These are phyloP conservation scores for Pistacia atlantica DNA, from an alignment of 345 rosid species.

Conservation along the genomic window DNA sequence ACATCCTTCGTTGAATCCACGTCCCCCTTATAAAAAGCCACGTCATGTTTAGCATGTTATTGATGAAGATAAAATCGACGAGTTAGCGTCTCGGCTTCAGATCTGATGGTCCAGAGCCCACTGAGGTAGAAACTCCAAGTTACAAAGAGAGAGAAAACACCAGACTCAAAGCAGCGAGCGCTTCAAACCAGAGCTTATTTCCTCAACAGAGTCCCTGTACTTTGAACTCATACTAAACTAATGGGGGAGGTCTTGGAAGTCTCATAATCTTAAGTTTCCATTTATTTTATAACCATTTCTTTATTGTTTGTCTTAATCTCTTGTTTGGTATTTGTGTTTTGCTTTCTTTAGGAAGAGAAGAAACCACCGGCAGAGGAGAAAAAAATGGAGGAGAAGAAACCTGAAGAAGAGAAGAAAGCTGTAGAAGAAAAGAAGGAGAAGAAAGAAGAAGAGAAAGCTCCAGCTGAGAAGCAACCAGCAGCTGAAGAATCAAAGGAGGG, in stretches of 20 bases:
- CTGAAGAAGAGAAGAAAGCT: constrained; percentile 40
- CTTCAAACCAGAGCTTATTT: constrained; percentile 15
- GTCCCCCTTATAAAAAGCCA: constrained; percentile 49
- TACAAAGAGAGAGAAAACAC: neutral
- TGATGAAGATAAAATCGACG: constrained; percentile 16
- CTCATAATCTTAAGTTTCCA: neutral
- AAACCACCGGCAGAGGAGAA: constrained; percentile 52
- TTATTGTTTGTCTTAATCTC: neutral
- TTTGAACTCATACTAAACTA: constrained; percentile 21
- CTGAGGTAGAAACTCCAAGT: neutral
- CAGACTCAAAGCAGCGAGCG: neutral
- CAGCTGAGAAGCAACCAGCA: constrained; percentile 35
- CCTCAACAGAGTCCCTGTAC: neutral
- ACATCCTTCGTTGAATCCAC: constrained; percentile 30
- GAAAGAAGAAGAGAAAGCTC: constrained; percentile 31
- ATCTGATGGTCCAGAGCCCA: constrained; percentile 34
- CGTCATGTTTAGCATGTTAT: constrained; percentile 21
- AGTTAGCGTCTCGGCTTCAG: neutral
- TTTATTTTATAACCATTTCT: neutral
- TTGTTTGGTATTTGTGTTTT: neutral
- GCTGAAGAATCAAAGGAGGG: constrained; percentile 39
- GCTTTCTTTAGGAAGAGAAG: constrained; percentile 51
- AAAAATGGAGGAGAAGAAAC: constrained; percentile 43
- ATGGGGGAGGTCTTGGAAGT: constrained; percentile 65
- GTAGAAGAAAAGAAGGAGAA: constrained; percentile 43